Evolutionary conservation across 768 basidiomycete genomes (phyloP), one percentile per base, ranked within the genome.

Genomic region (Lentinus tigrinus): DNA sequence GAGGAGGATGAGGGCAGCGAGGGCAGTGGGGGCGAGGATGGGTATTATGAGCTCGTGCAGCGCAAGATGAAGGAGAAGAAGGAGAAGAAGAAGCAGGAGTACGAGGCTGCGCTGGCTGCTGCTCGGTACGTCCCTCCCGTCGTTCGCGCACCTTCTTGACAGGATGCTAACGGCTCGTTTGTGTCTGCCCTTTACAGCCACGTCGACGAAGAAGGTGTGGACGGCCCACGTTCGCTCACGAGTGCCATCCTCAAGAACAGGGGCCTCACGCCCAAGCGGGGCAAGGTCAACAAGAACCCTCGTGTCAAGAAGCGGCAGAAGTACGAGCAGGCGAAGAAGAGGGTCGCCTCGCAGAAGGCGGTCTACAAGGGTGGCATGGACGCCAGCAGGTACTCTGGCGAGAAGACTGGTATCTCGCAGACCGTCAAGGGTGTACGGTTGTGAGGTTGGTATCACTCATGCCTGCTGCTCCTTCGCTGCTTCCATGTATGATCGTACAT

Each of bases 251-350:
- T 98, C 65, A 86, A 88, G 67, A 99, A 99, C 81, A 89, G 86
- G 68, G 96, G 97, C 56, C 85, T 98, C 51, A 98, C 95, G 16
- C 95, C 96, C 4, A 85, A 81, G 60, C 85, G 97, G 56, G 77
- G 90, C 42, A 98, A 98, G 75, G 81, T 82, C 54, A 92, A 93
- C 37, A 92, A 95, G 63, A 99, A 99, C 76, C 95, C 96, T 40
- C 86, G 97, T 60, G 95, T 98, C 73, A 98, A 98, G 84, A 99
- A 99, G 73, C 84, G 93, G 34, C 82, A 88, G 74, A 88, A 81
- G 69, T 98, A 88, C 79, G 95, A 95, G 68, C 89, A 97, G 75
- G 96, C 95, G 62, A 92, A 96, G 80, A 94, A 91, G 77, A 93
- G 88, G 75, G 77, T 98, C 14, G 75, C 88, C 27, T 94, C 91